These are phyloP conservation scores for Musa acuminata DNA, from an alignment of 176 grass and related monocot species.

Conservation along the genomic window DNA sequence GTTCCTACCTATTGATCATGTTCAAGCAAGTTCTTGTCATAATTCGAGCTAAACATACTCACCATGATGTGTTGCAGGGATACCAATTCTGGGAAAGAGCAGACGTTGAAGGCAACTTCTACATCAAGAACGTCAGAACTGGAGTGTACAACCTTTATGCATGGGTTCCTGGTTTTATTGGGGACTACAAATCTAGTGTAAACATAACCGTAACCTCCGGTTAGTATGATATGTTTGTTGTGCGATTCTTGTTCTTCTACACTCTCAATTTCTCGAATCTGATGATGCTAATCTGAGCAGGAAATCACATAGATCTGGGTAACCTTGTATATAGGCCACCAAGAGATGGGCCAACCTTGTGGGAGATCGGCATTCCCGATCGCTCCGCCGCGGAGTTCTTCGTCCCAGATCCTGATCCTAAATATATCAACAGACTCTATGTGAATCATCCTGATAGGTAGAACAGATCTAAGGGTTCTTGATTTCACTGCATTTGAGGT, in stretches of 20 bases:
- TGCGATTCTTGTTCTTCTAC: neutral
- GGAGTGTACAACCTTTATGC: constrained; percentile 70
- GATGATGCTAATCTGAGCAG: constrained; percentile 9
- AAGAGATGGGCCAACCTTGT: constrained; percentile 69
- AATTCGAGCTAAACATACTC: neutral
- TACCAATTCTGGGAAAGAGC: constrained; percentile 89
- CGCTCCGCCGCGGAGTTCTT: constrained; percentile 68
- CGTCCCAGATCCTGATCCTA: constrained; percentile 68
- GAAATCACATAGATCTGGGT: constrained; percentile 55
- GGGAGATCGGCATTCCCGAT: constrained; percentile 77
- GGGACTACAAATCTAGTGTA: constrained; percentile 59
- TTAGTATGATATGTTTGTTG: constrained; percentile 6
- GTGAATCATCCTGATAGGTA: constrained; percentile 55
- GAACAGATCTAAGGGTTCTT: neutral
- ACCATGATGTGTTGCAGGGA: constrained; percentile 27
- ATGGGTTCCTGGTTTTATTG: constrained; percentile 72
- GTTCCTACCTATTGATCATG: constrained; percentile 9
- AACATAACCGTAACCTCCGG: constrained; percentile 52
- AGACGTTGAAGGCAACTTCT: constrained; percentile 57
- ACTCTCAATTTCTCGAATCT: neutral
- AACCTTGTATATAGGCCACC: constrained; percentile 59
- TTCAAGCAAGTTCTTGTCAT: too few species aligned
- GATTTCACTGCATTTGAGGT: too few species aligned
- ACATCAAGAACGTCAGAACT: constrained; percentile 53
- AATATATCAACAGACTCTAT: constrained; percentile 55